Base-by-base conservation (phyloP, 345 rosid genomes). In the Microcos paniculata region DNA sequence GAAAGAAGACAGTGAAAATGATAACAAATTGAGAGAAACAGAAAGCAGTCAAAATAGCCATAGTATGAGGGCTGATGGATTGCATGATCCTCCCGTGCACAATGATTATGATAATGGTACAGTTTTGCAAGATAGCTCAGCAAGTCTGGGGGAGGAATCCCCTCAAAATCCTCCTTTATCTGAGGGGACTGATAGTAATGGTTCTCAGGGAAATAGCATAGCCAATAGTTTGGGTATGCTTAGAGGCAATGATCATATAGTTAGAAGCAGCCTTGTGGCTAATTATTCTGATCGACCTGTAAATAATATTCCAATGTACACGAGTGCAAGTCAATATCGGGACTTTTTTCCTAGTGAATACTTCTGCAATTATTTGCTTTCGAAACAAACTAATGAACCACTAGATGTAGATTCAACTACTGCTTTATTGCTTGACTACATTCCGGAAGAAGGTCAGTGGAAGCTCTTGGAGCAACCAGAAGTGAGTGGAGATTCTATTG, bases 381-480 rank as follows among this genome's bases (percentile, higher is more conserved):
- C 90, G 15, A 84, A 89, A 80, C 84, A 80, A 80, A 69, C 71
- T 59, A 79, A 80, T 26, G 81, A 90, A 74, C 85, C 87, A 40
- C 80, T 90, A 66, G 94, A 93, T 87, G 45, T 89, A 78, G 94
- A 88, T 82, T 79, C 90, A 57, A 90, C 96, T 42, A 81, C 93
- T 52, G 91, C 96, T 67, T 79, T 93, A 62, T 86, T 91, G 73
- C 90, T 95, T 52, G 94, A 95, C 88, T 95, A 93, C 76, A 79
- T 87, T 78, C 96, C 98, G 35, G 99, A 95, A 84, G 99, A 90
- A 76, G 96, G 93, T 74, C 88, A 90, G 75, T 93, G 97, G 97
- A 93, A 86, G 82, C 93, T 95, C 62, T 76, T 89, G 83, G 96
- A 93, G 82, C 91, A 85, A 72, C 86, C 91, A 16, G 88, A 82